Conservation (phyloP, 225 moss, liverwort and hornwort genomes). For the Polytrichum commune region DNA sequence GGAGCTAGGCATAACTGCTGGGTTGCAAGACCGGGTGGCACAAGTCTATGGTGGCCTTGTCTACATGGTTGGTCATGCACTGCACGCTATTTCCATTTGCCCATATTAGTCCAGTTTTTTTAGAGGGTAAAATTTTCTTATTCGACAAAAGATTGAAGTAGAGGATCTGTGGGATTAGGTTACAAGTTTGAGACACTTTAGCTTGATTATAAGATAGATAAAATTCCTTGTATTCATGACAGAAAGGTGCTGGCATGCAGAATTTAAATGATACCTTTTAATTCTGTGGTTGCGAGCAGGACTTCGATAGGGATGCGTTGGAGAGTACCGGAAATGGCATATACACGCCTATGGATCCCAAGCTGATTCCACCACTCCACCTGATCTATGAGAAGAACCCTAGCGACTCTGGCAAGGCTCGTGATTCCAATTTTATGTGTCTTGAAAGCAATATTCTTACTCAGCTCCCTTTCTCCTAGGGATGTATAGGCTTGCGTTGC, state of each 20-base stretch:
- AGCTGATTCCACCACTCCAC: constrained; percentile 68
- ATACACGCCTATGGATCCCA: constrained; percentile 72
- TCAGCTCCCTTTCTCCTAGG: too few species aligned
- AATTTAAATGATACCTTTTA: too few species aligned
- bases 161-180: too few species aligned
- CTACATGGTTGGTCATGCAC: constrained; percentile 63
- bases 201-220: too few species aligned
- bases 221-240: too few species aligned
- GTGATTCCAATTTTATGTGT: constrained; percentile 25
- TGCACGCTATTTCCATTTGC: background rate
- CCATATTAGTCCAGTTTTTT: too few species aligned
- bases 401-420: constrained; percentile 96
- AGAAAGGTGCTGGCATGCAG: too few species aligned
- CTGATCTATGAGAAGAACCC: constrained; percentile 84
- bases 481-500: too few species aligned
- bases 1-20: constrained; percentile 96
- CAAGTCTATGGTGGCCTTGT: constrained; percentile 98
- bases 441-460: too few species aligned
- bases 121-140: too few species aligned
- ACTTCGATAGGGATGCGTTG: constrained; percentile 70
- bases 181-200: too few species aligned
- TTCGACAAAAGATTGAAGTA: too few species aligned
- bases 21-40: constrained; percentile 92
- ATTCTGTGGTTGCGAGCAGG: constrained; percentile 30
- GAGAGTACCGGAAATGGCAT: constrained; percentile 69